Conservation (phyloP, 2,329 filamentous ascomycete genomes). For the Phaeosphaeriaceae sp. region DNA sequence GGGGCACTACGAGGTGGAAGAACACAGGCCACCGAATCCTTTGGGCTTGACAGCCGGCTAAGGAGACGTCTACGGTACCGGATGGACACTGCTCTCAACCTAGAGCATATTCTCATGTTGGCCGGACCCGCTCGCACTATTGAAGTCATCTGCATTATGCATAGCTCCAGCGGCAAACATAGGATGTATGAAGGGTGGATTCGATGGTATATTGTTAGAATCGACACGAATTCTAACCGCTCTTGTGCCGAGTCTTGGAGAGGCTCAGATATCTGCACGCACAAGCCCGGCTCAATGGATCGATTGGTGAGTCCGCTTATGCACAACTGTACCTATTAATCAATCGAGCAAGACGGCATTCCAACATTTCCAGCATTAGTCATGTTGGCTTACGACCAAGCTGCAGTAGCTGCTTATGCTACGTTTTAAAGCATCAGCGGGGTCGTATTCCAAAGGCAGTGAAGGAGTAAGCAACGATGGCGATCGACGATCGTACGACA, state of each 20-base stretch:
- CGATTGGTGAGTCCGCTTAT: neutral
- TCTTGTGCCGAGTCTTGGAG: neutral
- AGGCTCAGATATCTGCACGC: neutral
- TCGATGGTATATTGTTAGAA: too few species aligned
- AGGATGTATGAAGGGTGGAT: too few species aligned
- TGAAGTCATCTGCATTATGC: too few species aligned
- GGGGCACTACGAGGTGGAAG: neutral
- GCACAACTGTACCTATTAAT: neutral
- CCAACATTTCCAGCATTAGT: neutral
- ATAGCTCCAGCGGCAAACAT: too few species aligned
- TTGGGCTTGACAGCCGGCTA: neutral
- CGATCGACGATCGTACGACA: neutral
- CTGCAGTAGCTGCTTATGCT: neutral
- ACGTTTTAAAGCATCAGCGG: neutral
- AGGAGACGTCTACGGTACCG: neutral
- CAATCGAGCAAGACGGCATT: neutral
- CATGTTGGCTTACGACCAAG: neutral
- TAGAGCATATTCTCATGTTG: neutral
- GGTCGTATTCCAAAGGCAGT: neutral
- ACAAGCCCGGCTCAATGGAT: neutral
- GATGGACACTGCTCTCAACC: neutral
- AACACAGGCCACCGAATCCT: neutral
- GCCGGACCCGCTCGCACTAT: neutral
- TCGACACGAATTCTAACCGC: neutral
- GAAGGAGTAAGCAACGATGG: neutral